Evolutionary conservation across 23 red algal species (phyloP).

Genomic region (Porphyridium purpureum): DNA sequence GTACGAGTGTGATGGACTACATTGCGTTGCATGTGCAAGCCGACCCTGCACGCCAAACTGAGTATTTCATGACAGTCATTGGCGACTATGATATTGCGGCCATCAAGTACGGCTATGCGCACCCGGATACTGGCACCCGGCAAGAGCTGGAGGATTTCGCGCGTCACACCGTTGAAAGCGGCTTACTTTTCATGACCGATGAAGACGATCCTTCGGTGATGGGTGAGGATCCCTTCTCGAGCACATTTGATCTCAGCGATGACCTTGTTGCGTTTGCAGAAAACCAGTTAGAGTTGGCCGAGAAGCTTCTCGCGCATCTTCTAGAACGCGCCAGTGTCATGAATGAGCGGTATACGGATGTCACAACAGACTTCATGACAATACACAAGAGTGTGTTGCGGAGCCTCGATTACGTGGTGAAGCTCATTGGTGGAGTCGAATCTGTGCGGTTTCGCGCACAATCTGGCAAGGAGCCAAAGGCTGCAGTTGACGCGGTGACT

Average conservation of each 20-base stretch:
- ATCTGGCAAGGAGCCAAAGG: not conserved
- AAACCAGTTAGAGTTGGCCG: not conserved
- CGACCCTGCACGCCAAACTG: not conserved
- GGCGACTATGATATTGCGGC: conserved; percentile 16
- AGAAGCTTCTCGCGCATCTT: not conserved
- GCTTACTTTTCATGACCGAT: not conserved
- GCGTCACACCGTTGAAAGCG: not conserved
- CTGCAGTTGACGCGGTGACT: not conserved
- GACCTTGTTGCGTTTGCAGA: conserved; percentile 4
- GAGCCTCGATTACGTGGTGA: not conserved
- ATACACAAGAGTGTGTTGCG: not conserved
- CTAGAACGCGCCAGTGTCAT: not conserved
- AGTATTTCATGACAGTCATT: conserved; percentile 5
- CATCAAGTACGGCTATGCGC: conserved; percentile 14
- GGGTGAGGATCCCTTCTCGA: not conserved
- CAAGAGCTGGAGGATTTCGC: not conserved
- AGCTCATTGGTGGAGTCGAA: not conserved
- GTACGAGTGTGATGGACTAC: conserved; percentile 17
- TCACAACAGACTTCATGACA: not conserved
- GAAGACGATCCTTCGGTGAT: not conserved
- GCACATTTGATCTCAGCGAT: not conserved
- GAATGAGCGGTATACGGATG: not conserved
- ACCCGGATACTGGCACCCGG: not conserved
- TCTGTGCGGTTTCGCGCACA: not conserved
- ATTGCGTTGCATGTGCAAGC: conserved; percentile 6